phyloP scores from a whole-genome alignment of 176 grass and related monocot genomes.

The Saccharum officinarum region DNA sequence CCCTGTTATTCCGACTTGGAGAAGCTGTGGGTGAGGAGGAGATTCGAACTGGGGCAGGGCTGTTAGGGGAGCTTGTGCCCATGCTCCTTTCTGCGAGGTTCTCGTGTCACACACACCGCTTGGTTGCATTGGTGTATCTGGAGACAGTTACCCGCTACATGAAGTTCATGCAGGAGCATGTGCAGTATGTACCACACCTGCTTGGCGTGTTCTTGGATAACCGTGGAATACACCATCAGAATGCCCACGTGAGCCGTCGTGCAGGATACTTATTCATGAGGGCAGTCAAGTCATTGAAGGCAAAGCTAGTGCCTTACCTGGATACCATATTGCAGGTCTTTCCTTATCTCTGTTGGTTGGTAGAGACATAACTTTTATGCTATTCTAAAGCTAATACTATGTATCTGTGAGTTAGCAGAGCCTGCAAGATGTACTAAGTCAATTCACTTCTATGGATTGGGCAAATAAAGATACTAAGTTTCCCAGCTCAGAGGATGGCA shows the following conservation, averaged over 20 bases:
- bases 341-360: conserved; percentile 15
- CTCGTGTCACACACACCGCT: conserved; percentile 73
- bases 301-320: conserved; percentile 83
- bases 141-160: conserved; percentile 81
- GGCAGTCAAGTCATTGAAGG: conserved; percentile 79
- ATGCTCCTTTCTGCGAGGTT: conserved; percentile 86
- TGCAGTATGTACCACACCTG: conserved; percentile 70
- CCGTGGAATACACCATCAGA: conserved; percentile 84
- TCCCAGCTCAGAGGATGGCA: conserved; percentile 88
- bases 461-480: conserved; percentile 56
- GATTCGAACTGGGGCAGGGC: conserved; percentile 63
- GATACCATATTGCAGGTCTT: conserved; percentile 89
- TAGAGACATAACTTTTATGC: conserved; percentile 31
- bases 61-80: conserved; percentile 70
- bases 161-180: conserved; percentile 90
- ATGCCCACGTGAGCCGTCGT: conserved; percentile 73
- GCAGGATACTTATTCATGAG: conserved; percentile 97
- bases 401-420: conserved; percentile 55
- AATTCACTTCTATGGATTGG: conserved; percentile 64
- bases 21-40: conserved; percentile 76
- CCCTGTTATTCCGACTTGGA: conserved; percentile 72
- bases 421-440: conserved; percentile 73
- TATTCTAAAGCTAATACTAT: conserved; percentile 27
- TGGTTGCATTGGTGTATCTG: conserved; percentile 87
- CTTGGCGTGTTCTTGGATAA: conserved; percentile 84